Conservation (phyloP, 441 rosid genomes). For the Macaranga tanarius region DNA sequence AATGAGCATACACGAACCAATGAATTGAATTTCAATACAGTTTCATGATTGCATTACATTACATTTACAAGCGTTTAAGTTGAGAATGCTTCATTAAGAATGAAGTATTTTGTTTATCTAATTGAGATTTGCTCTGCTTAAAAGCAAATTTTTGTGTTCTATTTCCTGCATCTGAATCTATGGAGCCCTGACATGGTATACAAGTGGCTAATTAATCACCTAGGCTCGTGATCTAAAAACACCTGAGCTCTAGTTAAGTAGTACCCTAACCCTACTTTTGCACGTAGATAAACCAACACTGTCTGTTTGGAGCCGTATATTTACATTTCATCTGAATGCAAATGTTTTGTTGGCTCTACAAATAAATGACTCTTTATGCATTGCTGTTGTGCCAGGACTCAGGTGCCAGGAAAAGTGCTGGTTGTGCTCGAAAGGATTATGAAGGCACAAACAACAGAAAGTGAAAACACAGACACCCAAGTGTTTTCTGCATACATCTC, state of each 20-base stretch:
- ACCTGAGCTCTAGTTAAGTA: slow-evolving; percentile 7
- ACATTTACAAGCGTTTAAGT: slow-evolving; percentile 1
- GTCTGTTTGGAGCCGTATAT: not conserved
- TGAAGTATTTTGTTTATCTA: not conserved
- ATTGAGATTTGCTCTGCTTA: slow-evolving; percentile 16
- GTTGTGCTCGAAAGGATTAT: slow-evolving; percentile 78
- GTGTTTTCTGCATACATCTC: slow-evolving; percentile 90
- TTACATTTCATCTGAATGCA: not conserved
- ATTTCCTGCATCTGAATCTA: not conserved
- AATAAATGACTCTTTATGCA: not conserved
- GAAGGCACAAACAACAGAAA: slow-evolving; percentile 86
- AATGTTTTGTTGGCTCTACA: not conserved
- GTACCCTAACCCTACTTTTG: not conserved
- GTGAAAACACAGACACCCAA: slow-evolving; percentile 93
- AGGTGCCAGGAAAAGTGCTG: slow-evolving; percentile 59
- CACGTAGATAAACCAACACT: too few species aligned
- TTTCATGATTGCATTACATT: not conserved
- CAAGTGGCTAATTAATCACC: not conserved
- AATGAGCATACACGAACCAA: not conserved
- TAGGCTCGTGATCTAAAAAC: slow-evolving; percentile 6
- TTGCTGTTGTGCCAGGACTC: not conserved
- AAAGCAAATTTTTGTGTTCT: not conserved
- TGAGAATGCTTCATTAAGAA: slow-evolving; percentile 16
- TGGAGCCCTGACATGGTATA: not conserved
- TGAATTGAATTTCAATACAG: slow-evolving; percentile 15